phyloP scores from a whole-genome alignment of 1,284 basidiomycete genomes.

The Ustanciosporium gigantosporum region DNA sequence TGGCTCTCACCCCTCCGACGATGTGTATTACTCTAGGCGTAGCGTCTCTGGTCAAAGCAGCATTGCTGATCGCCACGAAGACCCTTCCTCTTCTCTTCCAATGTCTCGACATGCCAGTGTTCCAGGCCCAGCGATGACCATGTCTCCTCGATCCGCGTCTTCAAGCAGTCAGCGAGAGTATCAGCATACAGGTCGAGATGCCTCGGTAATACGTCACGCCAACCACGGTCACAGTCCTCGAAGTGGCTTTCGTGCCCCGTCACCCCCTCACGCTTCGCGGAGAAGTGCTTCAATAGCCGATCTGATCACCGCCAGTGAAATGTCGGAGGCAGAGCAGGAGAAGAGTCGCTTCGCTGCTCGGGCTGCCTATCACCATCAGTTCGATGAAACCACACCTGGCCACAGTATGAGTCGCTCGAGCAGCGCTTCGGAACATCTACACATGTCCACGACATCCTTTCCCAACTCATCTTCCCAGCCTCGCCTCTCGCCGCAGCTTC shows the following conservation, averaged over 20 bases:
- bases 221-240: no score
- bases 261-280: constrained; percentile 4
- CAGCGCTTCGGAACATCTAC: constrained; percentile 23
- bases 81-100: not conserved
- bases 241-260: no score
- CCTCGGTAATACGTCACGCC: not conserved
- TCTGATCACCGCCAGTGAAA: constrained; percentile 32
- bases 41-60: not conserved
- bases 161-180: not conserved
- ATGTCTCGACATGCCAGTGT: no score
- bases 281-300: constrained; percentile 36
- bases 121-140: no score
- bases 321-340: constrained; percentile 29
- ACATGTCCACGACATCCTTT: constrained; percentile 2
- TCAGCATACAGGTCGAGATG: not conserved
- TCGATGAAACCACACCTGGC: constrained; percentile 6
- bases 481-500: constrained; percentile 8
- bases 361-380: constrained; percentile 5
- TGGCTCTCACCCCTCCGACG: not conserved
- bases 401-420: constrained; percentile 36
- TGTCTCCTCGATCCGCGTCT: not conserved
- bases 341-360: constrained; percentile 4
- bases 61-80: not conserved
- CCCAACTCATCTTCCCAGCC: constrained; percentile 13
- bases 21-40: not conserved